These are phyloP conservation scores for Corynespora cassiicola DNA, from an alignment of 2,329 filamentous ascomycete genomes.

Conservation along the genomic window DNA sequence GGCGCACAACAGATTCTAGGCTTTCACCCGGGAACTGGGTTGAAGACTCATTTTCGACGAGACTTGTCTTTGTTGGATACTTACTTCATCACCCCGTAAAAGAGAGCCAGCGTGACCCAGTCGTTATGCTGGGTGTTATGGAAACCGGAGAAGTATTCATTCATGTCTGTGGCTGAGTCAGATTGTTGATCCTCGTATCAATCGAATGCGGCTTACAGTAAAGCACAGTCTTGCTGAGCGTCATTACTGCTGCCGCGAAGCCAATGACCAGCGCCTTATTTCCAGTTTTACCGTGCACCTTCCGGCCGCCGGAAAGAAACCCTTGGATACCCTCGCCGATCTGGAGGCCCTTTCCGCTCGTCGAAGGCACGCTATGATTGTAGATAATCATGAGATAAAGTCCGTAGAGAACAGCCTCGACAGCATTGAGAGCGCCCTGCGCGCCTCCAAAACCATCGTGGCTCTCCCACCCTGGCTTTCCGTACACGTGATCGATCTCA, in stretches of 20 bases:
- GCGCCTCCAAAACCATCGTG: constrained; percentile 78
- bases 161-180: constrained; percentile 57
- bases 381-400: constrained; percentile 66
- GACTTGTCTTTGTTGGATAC: too few relatives aligned
- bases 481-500: constrained; percentile 80
- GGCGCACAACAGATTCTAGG: too few relatives aligned
- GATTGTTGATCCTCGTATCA: constrained; percentile 2
- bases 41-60: too few relatives aligned
- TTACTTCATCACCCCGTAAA: constrained; percentile 74
- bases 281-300: constrained; percentile 59
- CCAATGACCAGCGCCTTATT: constrained; percentile 64
- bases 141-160: constrained; percentile 67
- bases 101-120: constrained; percentile 56
- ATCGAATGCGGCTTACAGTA: constrained; percentile 61
- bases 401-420: constrained; percentile 72
- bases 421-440: constrained; percentile 71
- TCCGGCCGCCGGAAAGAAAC: constrained; percentile 56
- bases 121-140: constrained; percentile 69
- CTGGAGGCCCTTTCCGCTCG: constrained; percentile 49
- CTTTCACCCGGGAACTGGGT: background rate
- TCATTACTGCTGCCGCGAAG: constrained; percentile 67
- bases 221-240: constrained; percentile 70
- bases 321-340: constrained; percentile 47
- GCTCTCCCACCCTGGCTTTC: constrained; percentile 71
- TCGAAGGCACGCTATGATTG: constrained; percentile 40